Base-by-base conservation (phyloP, 495 filamentous ascomycete species). In the Neurospora intermedia region DNA sequence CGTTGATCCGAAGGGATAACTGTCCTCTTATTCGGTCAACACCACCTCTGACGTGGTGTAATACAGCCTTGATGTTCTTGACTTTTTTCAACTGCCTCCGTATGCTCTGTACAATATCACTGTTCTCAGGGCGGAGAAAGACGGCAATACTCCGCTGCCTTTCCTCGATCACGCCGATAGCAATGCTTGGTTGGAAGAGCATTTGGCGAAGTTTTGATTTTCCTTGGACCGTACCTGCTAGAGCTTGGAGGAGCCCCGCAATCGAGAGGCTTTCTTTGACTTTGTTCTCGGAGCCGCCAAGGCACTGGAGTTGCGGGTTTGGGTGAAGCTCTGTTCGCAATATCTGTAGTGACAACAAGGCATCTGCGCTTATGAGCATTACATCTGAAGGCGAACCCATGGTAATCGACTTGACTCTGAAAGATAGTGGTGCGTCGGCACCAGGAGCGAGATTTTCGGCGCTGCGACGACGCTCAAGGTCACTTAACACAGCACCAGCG, bases 201-300 rank as follows among this genome's bases (percentile, higher is more conserved):
- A 93, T 92, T 76, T 94, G 91, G 27, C 92, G 90, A 5, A 99
- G 85, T 69, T 87, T 88, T 35, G 83, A 79, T 76, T 90, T 93
- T 3, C 96, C 96, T 76, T 97, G 93, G 7, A 93, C 89, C 3
- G 93, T 97, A 42, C 87, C 88, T 54, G 96, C 92, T 73, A 95
- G 84, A 46, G 91, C 86, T 59, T 91, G 88, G 74, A 96, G 94
- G 15, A 96, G 84, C 5, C 94, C 96, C 75, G 92, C 96, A 2
- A 99, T 81, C 3, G 94, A 97, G n/a, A 98, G 87, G 9, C 90
- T 91, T 80, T 98, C 94, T 79, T 97, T 98, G 0, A 90, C 88
- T 16, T 90, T 91, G 0, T 91, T 90, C 9, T 87, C 85, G 7
- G 87, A 89, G 74, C 82, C 89, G 13, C 86, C 88, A 15, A 92